Evolutionary conservation across 169 alveolate genomes (phyloP).

Genomic region (Perkinsus olseni): DNA sequence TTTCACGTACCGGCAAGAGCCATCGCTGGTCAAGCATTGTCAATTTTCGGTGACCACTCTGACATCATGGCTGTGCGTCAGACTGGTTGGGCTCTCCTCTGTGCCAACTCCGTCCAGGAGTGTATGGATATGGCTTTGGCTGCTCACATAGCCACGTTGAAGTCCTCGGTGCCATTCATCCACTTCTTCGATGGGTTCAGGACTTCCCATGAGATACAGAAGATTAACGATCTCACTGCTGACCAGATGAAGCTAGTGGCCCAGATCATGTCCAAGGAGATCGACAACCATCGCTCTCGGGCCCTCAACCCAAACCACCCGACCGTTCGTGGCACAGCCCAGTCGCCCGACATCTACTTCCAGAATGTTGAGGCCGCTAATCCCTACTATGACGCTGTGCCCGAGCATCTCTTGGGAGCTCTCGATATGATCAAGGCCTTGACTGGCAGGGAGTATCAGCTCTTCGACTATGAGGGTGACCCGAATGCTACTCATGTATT

Average conservation of each 20-base stretch:
- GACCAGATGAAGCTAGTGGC: not conserved
- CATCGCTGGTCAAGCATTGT: slow-evolving; percentile 43
- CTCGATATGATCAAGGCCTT: slow-evolving; percentile 31
- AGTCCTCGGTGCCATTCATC: slow-evolving; percentile 45
- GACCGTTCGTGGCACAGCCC: slow-evolving; percentile 45
- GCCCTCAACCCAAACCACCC: slow-evolving; percentile 53
- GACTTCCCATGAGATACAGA: slow-evolving; percentile 46
- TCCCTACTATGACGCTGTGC: slow-evolving; percentile 37
- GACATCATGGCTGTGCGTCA: slow-evolving; percentile 50
- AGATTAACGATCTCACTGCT: slow-evolving; percentile 16
- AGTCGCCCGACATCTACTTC: slow-evolving; percentile 43
- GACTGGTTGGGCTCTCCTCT: slow-evolving; percentile 47
- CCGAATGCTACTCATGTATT: slow-evolving; percentile 31
- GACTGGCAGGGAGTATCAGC: slow-evolving; percentile 36
- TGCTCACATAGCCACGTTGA: slow-evolving; percentile 43
- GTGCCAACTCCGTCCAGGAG: slow-evolving; percentile 44
- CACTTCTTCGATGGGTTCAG: slow-evolving; percentile 50
- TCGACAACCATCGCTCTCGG: not conserved
- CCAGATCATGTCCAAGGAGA: not conserved
- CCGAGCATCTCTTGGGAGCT: slow-evolving; percentile 34
- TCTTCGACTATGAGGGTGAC: slow-evolving; percentile 41
- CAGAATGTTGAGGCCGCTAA: slow-evolving; percentile 45
- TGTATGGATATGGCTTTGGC: slow-evolving; percentile 42
- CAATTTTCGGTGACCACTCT: slow-evolving; percentile 50
- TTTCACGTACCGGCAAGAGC: slow-evolving; percentile 51